Conservation (phyloP, 495 filamentous ascomycete genomes). For the Talaromyces wortmannii region DNA sequence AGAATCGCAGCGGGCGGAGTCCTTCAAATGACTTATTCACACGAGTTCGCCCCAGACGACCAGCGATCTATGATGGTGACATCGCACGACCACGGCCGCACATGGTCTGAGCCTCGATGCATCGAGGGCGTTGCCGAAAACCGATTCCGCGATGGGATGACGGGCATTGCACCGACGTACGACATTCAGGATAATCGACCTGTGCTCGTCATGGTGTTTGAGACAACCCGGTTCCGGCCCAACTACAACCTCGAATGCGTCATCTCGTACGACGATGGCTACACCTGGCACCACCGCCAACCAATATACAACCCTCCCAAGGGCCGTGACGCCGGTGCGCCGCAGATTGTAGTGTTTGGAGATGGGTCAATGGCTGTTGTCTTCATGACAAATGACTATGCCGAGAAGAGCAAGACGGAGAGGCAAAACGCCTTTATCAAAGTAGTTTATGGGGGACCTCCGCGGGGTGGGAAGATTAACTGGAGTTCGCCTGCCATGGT, state of each 20-base stretch:
- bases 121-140: constrained; percentile 37
- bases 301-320: constrained; percentile 38
- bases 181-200: constrained; percentile 31
- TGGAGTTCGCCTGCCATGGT: constrained; percentile 24
- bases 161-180: constrained; percentile 39
- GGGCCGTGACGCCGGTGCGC: constrained; percentile 48
- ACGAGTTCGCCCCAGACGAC: constrained; percentile 46
- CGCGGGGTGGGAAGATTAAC: constrained; percentile 25
- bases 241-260: constrained; percentile 47
- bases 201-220: constrained; percentile 51
- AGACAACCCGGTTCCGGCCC: constrained; percentile 41
- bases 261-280: constrained; percentile 50
- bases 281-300: constrained; percentile 45
- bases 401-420: constrained; percentile 20
- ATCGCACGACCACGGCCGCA: constrained; percentile 46
- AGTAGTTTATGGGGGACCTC: constrained; percentile 27
- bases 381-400: constrained; percentile 59
- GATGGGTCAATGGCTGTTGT: constrained; percentile 50
- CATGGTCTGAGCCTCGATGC: constrained; percentile 39
- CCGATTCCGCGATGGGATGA: constrained; percentile 52
- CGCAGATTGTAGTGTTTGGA: constrained; percentile 48
- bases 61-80: constrained; percentile 54
- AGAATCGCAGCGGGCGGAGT: constrained; percentile 38
- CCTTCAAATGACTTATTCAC: constrained; percentile 52
- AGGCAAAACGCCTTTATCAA: constrained; percentile 34